These are phyloP conservation scores for Edaphochlamys debaryana DNA, from an alignment of 139 green algal genomes.

Conservation along the genomic window DNA sequence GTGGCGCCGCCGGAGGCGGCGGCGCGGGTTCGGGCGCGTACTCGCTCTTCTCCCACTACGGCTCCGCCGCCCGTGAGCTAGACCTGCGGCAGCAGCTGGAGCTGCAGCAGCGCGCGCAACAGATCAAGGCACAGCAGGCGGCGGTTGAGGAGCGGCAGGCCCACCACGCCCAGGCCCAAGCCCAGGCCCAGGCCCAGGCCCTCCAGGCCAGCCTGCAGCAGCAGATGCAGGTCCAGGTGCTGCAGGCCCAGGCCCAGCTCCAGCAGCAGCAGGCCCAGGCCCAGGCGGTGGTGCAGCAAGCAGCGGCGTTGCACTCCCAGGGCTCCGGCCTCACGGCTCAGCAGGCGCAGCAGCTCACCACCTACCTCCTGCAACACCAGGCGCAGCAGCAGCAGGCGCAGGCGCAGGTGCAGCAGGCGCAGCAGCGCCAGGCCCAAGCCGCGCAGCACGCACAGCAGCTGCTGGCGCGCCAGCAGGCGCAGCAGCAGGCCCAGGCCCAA, in stretches of 20 bases:
- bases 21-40: neutral
- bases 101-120: conserved; percentile 12
- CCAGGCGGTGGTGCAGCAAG: conserved; percentile 13
- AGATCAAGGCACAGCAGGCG: conserved; percentile 28
- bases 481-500: neutral
- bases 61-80: neutral
- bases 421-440: neutral
- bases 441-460: conserved; percentile 33
- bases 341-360: conserved; percentile 24
- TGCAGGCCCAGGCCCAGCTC: neutral
- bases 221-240: conserved; percentile 14
- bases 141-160: conserved; percentile 11
- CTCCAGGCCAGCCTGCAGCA: conserved; percentile 5
- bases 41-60: conserved; percentile 34
- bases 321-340: conserved; percentile 4
- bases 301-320: conserved; percentile 9
- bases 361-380: conserved; percentile 22
- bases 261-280: neutral
- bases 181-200: neutral
- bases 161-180: too few relatives aligned
- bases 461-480: neutral
- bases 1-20: neutral
- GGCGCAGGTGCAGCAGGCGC: too few relatives aligned
- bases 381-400: neutral
- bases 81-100: conserved; percentile 34